Evolutionary conservation across 2,329 filamentous ascomycete species (phyloP).

Genomic region (Tothia fuscella): DNA sequence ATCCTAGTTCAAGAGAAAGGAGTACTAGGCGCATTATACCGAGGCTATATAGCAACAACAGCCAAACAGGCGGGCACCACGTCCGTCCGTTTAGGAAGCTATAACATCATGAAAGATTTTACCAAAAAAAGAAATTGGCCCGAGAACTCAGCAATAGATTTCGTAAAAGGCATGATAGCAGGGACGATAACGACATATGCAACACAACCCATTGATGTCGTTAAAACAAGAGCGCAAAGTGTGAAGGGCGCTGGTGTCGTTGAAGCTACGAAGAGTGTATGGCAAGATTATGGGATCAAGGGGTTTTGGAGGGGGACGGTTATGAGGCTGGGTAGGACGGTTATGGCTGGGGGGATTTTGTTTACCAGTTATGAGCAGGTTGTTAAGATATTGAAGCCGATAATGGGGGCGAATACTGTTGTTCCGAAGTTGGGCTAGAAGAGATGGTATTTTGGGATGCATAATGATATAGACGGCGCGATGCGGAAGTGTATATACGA

Average conservation of each 20-base stretch:
- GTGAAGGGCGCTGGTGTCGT: constrained; percentile 44
- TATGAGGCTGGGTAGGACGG: constrained; percentile 52
- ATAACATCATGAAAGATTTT: constrained; percentile 52
- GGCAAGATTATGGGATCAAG: constrained; percentile 44
- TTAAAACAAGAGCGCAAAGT: constrained; percentile 52
- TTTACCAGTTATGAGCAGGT: constrained; percentile 52
- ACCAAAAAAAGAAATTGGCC: constrained; percentile 35
- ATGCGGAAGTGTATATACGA: no score
- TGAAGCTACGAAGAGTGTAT: constrained; percentile 44
- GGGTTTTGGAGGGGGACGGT: constrained; percentile 58
- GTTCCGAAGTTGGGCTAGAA: no score
- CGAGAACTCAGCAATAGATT: constrained; percentile 43
- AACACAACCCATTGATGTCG: constrained; percentile 50
- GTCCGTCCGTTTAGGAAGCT: constrained; percentile 49
- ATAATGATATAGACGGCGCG: no score
- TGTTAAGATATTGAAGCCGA: constrained; percentile 35
- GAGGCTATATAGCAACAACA: constrained; percentile 48
- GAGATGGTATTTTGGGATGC: no score
- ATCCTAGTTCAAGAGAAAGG: constrained; percentile 42
- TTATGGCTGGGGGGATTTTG: constrained; percentile 55
- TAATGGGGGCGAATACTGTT: no score
- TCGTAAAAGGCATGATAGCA: constrained; percentile 49
- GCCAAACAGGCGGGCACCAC: constrained; percentile 52
- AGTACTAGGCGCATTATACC: constrained; percentile 41
- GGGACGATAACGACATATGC: constrained; percentile 48